Conservation (phyloP, 495 filamentous ascomycete species). For the Talaromyces ruber region DNA sequence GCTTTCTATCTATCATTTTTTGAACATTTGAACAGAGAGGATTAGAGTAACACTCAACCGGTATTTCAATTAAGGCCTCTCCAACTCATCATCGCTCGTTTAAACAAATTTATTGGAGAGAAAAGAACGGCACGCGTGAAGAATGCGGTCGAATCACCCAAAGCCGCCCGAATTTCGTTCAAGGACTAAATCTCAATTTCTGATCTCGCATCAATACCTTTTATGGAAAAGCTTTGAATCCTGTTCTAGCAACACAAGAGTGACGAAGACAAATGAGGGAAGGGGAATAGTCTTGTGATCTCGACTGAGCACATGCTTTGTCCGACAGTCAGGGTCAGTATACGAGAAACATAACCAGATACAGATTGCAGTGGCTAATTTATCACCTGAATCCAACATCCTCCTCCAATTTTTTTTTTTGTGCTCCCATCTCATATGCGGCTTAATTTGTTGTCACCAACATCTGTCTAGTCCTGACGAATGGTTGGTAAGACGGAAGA, state of each 20-base stretch:
- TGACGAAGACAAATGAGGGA: not conserved
- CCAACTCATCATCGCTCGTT: not conserved
- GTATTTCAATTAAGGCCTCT: not conserved
- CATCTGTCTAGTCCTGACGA: not conserved
- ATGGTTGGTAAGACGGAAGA: not conserved
- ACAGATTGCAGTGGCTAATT: not conserved
- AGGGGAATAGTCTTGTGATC: not conserved
- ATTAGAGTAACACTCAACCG: not conserved
- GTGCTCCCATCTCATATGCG: not conserved
- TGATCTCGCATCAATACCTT: not conserved
- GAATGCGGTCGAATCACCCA: not conserved
- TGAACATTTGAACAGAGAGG: not conserved
- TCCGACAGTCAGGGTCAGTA: not conserved
- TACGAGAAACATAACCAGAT: not conserved
- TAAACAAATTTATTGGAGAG: not conserved
- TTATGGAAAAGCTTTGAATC: not conserved
- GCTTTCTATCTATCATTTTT: not conserved
- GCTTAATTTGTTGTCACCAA: not conserved
- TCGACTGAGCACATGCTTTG: not conserved
- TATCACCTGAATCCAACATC: not conserved
- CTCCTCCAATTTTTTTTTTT: not conserved
- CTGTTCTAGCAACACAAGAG: not conserved
- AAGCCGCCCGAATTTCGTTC: not conserved
- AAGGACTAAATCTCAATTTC: not conserved
- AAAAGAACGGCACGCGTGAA: not conserved